Base-by-base conservation (phyloP, 805 yeast species). In the Priceomyces medius region DNA sequence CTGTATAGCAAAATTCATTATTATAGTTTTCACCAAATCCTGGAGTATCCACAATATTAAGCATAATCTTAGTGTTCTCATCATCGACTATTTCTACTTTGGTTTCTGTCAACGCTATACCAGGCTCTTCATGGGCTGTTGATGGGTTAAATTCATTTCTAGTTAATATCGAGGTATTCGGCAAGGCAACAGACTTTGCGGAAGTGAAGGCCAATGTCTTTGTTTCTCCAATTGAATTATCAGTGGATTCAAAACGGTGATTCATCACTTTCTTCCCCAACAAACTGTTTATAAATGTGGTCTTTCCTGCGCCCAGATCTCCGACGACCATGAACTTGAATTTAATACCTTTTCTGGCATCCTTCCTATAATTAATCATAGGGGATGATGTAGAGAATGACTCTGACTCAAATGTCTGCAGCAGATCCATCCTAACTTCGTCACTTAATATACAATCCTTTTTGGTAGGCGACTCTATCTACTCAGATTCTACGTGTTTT, bases 11-110 rank as follows among this genome's bases (percentile, higher is more conserved):
- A 38, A 83, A 51, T 36, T 78, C 77, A 61, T 83, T 84, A 63
- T 86, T 81, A 50, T 85, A 71, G 56, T 79, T 81, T 53, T 84
- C 90, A 32, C 91, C 93, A 54, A 84, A 80, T 1, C 91, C 93
- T 16, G 88, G 85, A 4, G 91, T 75, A 54, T 83, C 83, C 37
- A 84, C 76, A 36, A 84, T 69, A 47, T 79, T 79, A 48, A 87
- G 66, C 29, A 73, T 61, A 49, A 82, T 63, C 50, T 75, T 77
- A 10, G 77, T 66, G 44, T 77, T 77, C 18, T 74, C 79, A 32
- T 81, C 85, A 55, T 82, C 77, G 24, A 82, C 54, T 36, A 82
- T 71, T 52, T 82, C 87, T 20, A 81, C 72, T 16, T 71, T 70
- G 4, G 83, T 77, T 50, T 80, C 84, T 3, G 90, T 83, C 49